phyloP scores from a whole-genome alignment of 1,139 yeast species.

The Casaregolazyma lundiana region DNA sequence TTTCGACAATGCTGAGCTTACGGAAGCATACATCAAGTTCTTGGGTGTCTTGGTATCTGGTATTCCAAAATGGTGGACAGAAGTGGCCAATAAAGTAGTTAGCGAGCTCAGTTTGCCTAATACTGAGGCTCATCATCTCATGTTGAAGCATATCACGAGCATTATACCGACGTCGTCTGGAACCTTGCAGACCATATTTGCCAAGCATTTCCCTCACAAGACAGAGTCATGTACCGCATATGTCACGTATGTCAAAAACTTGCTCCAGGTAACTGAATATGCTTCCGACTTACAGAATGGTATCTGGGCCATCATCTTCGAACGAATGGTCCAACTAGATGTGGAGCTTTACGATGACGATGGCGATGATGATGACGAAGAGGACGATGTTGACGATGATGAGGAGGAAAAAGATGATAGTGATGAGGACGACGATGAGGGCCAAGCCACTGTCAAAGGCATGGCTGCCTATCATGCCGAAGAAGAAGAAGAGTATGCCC shows the following conservation, averaged over 20 bases:
- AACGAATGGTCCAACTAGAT: constrained; percentile 78
- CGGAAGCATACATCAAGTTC: constrained; percentile 55
- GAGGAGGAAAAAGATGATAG: constrained; percentile 41
- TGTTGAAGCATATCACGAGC: constrained; percentile 57
- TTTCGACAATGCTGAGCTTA: constrained; percentile 12
- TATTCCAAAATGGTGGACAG: constrained; percentile 83
- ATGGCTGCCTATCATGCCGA: constrained; percentile 24
- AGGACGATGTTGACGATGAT: constrained; percentile 56
- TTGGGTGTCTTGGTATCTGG: constrained; percentile 75
- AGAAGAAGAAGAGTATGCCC: constrained; percentile 36
- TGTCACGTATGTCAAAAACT: constrained; percentile 60
- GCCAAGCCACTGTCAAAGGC: constrained; percentile 16
- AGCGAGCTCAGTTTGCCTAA: constrained; percentile 47
- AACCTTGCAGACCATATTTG: constrained; percentile 55
- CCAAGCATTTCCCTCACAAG: constrained; percentile 71
- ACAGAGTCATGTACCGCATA: constrained; percentile 53
- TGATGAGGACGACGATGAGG: constrained; percentile 28
- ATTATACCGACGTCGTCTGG: constrained; percentile 79
- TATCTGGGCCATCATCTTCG: constrained; percentile 77
- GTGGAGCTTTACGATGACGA: constrained; percentile 90
- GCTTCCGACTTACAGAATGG: constrained; percentile 65
- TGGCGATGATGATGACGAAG: constrained; percentile 79
- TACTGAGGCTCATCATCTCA: constrained; percentile 59
- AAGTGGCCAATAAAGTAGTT: constrained; percentile 65
- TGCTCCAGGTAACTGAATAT: constrained; percentile 56